Base-by-base conservation (phyloP, 805 yeast genomes). In the Candida morakotiae region DNA sequence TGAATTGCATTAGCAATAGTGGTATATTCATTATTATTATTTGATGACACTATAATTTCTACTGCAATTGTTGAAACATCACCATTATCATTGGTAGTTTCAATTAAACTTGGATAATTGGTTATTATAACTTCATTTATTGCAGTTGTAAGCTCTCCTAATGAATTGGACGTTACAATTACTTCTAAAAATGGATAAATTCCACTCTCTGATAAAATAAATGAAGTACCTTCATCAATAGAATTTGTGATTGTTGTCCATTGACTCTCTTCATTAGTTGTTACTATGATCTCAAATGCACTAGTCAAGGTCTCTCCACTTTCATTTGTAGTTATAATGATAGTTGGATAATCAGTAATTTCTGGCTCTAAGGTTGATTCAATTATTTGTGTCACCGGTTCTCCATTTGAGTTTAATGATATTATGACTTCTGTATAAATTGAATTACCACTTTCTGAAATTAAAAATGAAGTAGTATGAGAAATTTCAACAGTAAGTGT, bases 81-180 rank as follows among this genome's bases (percentile, higher is more conserved):
- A 4, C 49, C 49, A 19, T 17, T 31, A 1, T 36, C 18, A 31
- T 45, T 28, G 24, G 49, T 45, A 3, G 45, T 29, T n/a, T 48
- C 48, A 19, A 19, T 19, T 8, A 19, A 5, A 5, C 8, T 19
- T 5, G 21, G 21, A 19, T 19, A 19, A n/a, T n/a, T n/a, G n/a
- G n/a, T n/a, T n/a, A n/a, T n/a, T n/a, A n/a, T n/a, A n/a, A n/a
- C n/a, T n/a, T n/a, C n/a, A n/a, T 21, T 21, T 7, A 21, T 7
- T 21, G 7, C 23, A 7, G 23, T 21, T 21, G 27, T 22, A 5
- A 22, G 6, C 4, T 15, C 5, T 10, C 34, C 28, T 5, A 4
- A 4, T 3, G 28, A 14, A 23, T 23, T 18, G 23, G 13, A 5
- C 6, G 28, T 31, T 9, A 31, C 28, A 16, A 31, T 10, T 9